Evolutionary conservation across 495 filamentous ascomycete genomes (phyloP).

Genomic region (Usnea hakonensis): DNA sequence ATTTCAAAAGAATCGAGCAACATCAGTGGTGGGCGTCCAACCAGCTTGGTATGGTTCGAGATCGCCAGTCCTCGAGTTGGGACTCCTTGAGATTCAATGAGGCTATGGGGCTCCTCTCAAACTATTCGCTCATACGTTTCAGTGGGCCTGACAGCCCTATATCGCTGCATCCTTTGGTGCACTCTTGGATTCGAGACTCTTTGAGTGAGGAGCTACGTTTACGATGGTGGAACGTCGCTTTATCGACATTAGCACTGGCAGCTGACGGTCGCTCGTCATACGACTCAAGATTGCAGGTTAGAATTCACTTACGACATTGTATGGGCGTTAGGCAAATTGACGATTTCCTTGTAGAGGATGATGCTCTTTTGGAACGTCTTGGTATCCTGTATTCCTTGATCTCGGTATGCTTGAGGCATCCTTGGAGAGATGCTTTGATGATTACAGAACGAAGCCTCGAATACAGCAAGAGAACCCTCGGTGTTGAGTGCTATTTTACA

Average conservation of each 20-base stretch:
- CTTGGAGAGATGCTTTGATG: not conserved
- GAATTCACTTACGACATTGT: not conserved
- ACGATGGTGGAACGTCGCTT: conserved; percentile 17
- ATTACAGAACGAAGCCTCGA: not conserved
- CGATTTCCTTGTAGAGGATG: not conserved
- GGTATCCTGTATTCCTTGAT: not conserved
- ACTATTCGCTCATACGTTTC: conserved; percentile 1
- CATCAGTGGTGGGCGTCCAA: not conserved
- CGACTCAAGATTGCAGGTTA: not conserved
- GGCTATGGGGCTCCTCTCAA: not conserved
- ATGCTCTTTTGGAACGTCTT: not conserved
- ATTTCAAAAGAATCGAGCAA: not conserved
- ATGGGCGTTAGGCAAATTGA: not conserved
- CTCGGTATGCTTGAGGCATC: not conserved
- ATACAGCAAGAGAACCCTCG: not conserved
- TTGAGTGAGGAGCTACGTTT: conserved; percentile 18
- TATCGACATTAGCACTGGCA: conserved; percentile 3
- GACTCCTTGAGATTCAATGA: not conserved
- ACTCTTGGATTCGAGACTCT: conserved; percentile 29
- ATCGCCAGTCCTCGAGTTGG: not conserved
- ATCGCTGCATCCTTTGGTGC: conserved; percentile 27
- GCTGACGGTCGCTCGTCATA: not conserved
- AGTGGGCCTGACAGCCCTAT: conserved; percentile 23
- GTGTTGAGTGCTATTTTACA: not conserved
- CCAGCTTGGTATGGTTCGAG: not conserved